A percentile compares a stretch with the other conserved stretches of the same genome.
Conservation (phyloP, 805 yeast genomes). For the Lipomyces starkeyi region DNA sequence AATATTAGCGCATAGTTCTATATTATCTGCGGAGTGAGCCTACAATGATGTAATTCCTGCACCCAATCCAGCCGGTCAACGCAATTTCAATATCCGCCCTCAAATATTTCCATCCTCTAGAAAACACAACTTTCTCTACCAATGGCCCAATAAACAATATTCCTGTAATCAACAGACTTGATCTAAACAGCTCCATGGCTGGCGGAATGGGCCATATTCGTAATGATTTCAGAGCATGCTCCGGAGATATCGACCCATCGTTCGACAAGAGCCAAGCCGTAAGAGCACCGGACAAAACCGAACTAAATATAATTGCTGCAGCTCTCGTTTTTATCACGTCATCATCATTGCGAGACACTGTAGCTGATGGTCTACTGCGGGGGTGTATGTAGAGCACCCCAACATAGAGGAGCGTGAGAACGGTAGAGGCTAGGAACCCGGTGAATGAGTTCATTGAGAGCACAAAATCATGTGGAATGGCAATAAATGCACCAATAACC, state of each 20-base stretch:
- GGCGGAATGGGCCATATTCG: slow-evolving; percentile 26
- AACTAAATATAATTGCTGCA: slow-evolving; percentile 23
- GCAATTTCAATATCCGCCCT: not conserved
- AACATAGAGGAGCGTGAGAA: slow-evolving; percentile 34
- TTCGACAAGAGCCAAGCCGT: slow-evolving; percentile 25
- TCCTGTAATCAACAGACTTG: slow-evolving; percentile 41
- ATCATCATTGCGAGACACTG: slow-evolving; percentile 28
- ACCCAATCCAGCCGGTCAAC: slow-evolving; percentile 19
- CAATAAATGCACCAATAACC: not conserved
- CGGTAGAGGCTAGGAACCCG: slow-evolving; percentile 11
- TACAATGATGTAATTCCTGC: slow-evolving; percentile 36
- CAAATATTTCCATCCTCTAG: slow-evolving; percentile 33
- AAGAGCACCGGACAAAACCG: slow-evolving; percentile 19
- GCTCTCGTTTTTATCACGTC: slow-evolving; percentile 26
- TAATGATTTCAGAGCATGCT: slow-evolving; percentile 14
- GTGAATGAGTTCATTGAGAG: not conserved
- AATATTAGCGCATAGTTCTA: not conserved
- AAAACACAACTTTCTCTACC: slow-evolving; percentile 46
- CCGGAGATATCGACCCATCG: slow-evolving; percentile 6
- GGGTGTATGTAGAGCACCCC: slow-evolving; percentile 39
- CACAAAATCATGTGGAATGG: not conserved
- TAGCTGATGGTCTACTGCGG: slow-evolving; percentile 30
- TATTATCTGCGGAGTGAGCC: not conserved
- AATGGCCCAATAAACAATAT: slow-evolving; percentile 59
- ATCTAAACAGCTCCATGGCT: slow-evolving; percentile 18